These are phyloP conservation scores for Dictyostelium capitatum DNA, from an alignment of 78 protist species.

Conservation along the genomic window DNA sequence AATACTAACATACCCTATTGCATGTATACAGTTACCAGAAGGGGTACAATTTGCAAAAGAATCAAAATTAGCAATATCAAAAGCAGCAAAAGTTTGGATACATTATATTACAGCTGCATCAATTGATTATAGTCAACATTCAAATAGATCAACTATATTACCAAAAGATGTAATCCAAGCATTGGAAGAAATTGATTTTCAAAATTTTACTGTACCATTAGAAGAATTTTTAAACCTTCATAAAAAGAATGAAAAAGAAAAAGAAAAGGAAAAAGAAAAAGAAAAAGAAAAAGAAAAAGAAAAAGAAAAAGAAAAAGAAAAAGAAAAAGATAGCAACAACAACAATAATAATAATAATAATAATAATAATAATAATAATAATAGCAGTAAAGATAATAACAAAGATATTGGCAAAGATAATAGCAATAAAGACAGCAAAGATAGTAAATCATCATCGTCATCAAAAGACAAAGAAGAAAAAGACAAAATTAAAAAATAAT, in stretches of 20 bases:
- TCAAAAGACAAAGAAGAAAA: neutral
- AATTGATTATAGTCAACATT: constrained; percentile 36
- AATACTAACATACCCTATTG: no score
- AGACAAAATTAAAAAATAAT: neutral
- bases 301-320: constrained; percentile 15
- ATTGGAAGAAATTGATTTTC: constrained; percentile 51
- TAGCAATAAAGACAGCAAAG: neutral
- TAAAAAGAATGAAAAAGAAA: neutral
- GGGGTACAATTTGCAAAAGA: constrained; percentile 38
- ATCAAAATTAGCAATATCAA: constrained; percentile 52
- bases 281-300: constrained; percentile 42
- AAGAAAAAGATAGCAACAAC: constrained; percentile 20
- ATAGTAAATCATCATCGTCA: neutral
- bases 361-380: neutral
- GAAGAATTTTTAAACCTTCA: constrained; percentile 15
- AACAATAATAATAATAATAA: constrained; percentile 16
- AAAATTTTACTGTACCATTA: neutral
- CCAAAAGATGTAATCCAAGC: constrained; percentile 51
- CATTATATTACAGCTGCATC: constrained; percentile 52
- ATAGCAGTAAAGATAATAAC: neutral
- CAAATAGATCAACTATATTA: constrained; percentile 45
- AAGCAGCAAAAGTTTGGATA: constrained; percentile 74
- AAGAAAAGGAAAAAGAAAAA: constrained; percentile 7
- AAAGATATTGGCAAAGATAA: neutral
- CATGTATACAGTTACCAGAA: constrained; percentile 74